Percentiles rank a stretch among this genome's conserved stretches.
phyloP scores from a whole-genome alignment of 495 filamentous ascomycete species.

The Niebla homalea region DNA sequence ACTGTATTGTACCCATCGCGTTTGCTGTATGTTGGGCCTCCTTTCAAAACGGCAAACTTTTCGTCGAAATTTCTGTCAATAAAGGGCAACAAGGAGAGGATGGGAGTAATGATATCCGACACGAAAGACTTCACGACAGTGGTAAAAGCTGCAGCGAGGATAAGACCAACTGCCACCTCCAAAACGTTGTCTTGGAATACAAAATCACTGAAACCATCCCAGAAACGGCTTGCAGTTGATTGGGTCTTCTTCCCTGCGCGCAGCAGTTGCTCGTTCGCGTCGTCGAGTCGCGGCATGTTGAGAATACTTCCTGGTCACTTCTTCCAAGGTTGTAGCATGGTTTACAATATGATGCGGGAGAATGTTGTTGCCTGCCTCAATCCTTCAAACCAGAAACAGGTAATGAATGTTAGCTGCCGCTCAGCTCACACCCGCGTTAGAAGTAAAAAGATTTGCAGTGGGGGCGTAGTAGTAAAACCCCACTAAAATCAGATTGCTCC shows the following conservation, averaged over 20 bases:
- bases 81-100: slow-evolving; percentile 55
- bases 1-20: slow-evolving; percentile 51
- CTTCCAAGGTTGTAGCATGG: no score
- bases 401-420: no score
- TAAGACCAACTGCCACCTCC: slow-evolving; percentile 62
- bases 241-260: slow-evolving; percentile 27
- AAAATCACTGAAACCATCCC: slow-evolving; percentile 54
- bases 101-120: slow-evolving; percentile 54
- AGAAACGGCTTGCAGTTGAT: slow-evolving; percentile 30
- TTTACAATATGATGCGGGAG: no score
- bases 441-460: no score
- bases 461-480: no score
- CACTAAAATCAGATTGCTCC: no score
- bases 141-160: slow-evolving; percentile 61
- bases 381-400: no score
- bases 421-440: no score
- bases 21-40: slow-evolving; percentile 37
- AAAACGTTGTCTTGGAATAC: slow-evolving; percentile 63
- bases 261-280: slow-evolving; percentile 7
- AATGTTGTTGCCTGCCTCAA: no score
- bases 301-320: no score
- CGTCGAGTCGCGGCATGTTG: slow-evolving; percentile 13
- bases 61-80: slow-evolving; percentile 59
- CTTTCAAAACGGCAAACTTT: slow-evolving; percentile 55
- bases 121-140: slow-evolving; percentile 60